Evolutionary conservation across 345 rosid genomes (phyloP).

Genomic region (Eucalyptus tenuipes): DNA sequence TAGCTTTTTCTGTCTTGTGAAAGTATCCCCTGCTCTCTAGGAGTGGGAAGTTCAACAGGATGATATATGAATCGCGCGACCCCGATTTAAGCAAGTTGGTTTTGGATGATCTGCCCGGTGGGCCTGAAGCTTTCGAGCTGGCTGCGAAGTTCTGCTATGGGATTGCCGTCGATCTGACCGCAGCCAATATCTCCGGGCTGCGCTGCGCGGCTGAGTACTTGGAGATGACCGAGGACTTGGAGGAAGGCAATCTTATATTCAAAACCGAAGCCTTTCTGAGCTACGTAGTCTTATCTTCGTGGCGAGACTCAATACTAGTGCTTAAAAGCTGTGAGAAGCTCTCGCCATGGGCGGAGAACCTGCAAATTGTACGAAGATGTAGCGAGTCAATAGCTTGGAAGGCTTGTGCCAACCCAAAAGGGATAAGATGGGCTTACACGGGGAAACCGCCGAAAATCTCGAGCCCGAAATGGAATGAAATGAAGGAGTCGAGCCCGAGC

Average conservation of each 20-base stretch:
- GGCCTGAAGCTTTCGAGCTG: constrained; percentile 77
- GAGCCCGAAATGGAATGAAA: constrained; percentile 73
- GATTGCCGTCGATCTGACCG: constrained; percentile 83
- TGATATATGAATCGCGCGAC: constrained; percentile 68
- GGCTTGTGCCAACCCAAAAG: constrained; percentile 94
- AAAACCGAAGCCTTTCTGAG: constrained; percentile 97
- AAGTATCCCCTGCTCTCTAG: constrained; percentile 92
- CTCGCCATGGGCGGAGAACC: constrained; percentile 97
- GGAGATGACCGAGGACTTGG: constrained; percentile 99
- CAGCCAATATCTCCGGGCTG: constrained; percentile 78
- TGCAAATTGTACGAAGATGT: constrained; percentile 87
- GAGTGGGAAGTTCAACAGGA: constrained; percentile 85
- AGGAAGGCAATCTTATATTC: constrained; percentile 94
- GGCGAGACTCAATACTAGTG: constrained; percentile 92
- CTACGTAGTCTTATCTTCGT: constrained; percentile 88
- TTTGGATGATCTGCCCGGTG: constrained; percentile 84
- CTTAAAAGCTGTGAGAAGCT: constrained; percentile 87
- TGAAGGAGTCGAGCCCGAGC: constrained; percentile 74
- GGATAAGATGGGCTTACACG: constrained; percentile 86
- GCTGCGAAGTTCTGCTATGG: constrained; percentile 98
- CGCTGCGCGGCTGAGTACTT: constrained; percentile 94
- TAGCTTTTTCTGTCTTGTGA: neutral
- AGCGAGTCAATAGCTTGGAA: constrained; percentile 99
- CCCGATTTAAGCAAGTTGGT: constrained; percentile 38
- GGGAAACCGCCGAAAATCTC: constrained; percentile 60